Base-by-base conservation (phyloP, 345 rosid genomes). In the Excoecaria cochinchinensis region DNA sequence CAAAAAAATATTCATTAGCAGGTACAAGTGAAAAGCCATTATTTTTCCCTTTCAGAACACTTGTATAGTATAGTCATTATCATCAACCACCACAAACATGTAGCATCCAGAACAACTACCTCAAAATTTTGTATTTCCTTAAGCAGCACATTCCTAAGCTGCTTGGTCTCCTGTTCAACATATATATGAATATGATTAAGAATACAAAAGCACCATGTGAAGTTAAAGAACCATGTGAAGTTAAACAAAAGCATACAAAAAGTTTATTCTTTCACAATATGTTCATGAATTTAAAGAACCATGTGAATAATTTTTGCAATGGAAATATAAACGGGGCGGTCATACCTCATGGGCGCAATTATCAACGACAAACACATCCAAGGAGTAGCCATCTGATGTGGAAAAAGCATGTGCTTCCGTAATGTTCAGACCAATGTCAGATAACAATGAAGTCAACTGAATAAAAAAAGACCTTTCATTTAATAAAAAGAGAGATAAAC, bases 401-500 rank as follows among this genome's bases (percentile, higher is more conserved):
- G 92, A 90, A 81, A 90, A 90, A 36, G 87, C 92, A 79, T 90
- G 95, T 59, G 95, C 95, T 84, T 89, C 95, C 76, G 83, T 88
- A 79, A 90, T 90, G 82, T 90, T 90, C 76, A 90, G 80, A 62
- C 85, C 92, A 79, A 85, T 71, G 63, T 90, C 95, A 46, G 95
- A 82, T 36, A 90, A 82, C 42, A 90, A 84, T 19, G 82, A 85
- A 58, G 92, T 87, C 82, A 89, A 77, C 95, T 89, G 95, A 75
- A 84, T 66, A 74, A 59, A 67, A 62, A n/a, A 61, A 51, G 44
- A 5, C 4, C 16, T 4, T 52, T 52, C 19, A 5, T 16, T 52
- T 14, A 72, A 65, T 55, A 66, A 67, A 38, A 10, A 8, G 19
- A 25, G 22, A 17, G 3, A 57, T 14, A 14, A 65, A 51, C 52